Evolutionary conservation across 768 basidiomycete genomes (phyloP).

Genomic region (Phanerodontia chrysosporium): DNA sequence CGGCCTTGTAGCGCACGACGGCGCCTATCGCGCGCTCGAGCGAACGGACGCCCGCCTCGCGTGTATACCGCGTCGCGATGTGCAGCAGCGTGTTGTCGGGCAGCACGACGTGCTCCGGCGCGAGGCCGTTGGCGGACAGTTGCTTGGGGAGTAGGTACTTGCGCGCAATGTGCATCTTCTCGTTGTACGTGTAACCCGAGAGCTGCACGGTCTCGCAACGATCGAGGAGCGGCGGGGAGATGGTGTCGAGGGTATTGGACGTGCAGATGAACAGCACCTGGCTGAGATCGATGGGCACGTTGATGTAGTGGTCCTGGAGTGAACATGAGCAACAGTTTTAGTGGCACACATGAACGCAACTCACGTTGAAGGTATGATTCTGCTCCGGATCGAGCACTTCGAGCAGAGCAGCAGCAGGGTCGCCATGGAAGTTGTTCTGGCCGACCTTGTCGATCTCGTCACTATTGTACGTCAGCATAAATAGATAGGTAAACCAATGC

Average conservation of each 20-base stretch:
- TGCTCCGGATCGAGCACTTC: slow-evolving; percentile 96
- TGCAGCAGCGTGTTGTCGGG: slow-evolving; percentile 67
- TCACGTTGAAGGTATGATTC: slow-evolving; percentile 75
- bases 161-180: slow-evolving; percentile 87
- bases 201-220: slow-evolving; percentile 86
- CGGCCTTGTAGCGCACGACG: slow-evolving; percentile 89
- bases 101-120: slow-evolving; percentile 54
- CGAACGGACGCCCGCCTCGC: slow-evolving; percentile 90
- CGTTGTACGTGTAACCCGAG: slow-evolving; percentile 84
- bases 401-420: slow-evolving; percentile 84
- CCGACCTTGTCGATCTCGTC: slow-evolving; percentile 94
- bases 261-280: slow-evolving; percentile 92
- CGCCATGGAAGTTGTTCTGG: slow-evolving; percentile 85
- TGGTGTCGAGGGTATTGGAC: slow-evolving; percentile 85
- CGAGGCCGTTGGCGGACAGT: slow-evolving; percentile 70
- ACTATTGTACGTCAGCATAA: slow-evolving; percentile 14
- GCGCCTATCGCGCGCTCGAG: slow-evolving; percentile 84
- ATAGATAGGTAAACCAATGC: neutral
- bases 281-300: slow-evolving; percentile 82
- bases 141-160: slow-evolving; percentile 90
- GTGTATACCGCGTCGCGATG: slow-evolving; percentile 76
- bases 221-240: slow-evolving; percentile 82
- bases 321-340: neutral
- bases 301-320: slow-evolving; percentile 83
- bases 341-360: slow-evolving; percentile 16